Base-by-base conservation (phyloP, 768 basidiomycete genomes). In the Rhizopogon sp. region DNA sequence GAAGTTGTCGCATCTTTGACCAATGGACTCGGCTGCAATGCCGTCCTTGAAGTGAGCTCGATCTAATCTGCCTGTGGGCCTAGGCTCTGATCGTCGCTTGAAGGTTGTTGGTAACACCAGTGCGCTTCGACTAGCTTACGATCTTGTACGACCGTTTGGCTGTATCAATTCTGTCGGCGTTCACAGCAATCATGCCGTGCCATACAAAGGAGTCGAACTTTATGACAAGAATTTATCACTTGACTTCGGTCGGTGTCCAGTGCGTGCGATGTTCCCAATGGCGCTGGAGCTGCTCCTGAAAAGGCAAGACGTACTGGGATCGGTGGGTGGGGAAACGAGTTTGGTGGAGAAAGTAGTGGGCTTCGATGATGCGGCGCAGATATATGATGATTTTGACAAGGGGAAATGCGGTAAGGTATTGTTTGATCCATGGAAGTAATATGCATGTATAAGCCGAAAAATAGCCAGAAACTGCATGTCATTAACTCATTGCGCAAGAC, bases 181-280 rank as follows among this genome's bases (percentile, higher is more conserved):
- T 9, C 87, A 90, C 55, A 79, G 82, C 53, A 74, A 69, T 47
- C 71, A 71, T 1, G 74, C 67, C 20, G 59, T 88, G 39, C 85
- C 85, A 1, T 81, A 84, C 60, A 81, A 77, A 10, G 77, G 79
- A 20, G 63, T 64, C 6, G 74, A 84, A 42, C 64, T 85, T 54
- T 92, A 91, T 68, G 74, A 84, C 74, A 88, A 89, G 70, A 92
- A 91, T 66, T 78, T 90, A 6, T 87, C 85, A 1, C 73, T 90
- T 25, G 85, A 89, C 62, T 92, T 91, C 64, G 90, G 90, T 8
- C 81, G 89, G 8, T 91, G 89, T 60, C 90, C 88, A 14, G 88
- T 88, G 5, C 81, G 86, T 13, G 82, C 88, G 1, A 82, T 90
- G 79, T 84, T 91, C 61, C 85, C 85, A 9, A 67, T 79, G 54